Percentiles rank a stretch among this genome's conserved stretches.
Conservation (phyloP, 352 stramenopile species). For the Phytophthora citrophthora region DNA sequence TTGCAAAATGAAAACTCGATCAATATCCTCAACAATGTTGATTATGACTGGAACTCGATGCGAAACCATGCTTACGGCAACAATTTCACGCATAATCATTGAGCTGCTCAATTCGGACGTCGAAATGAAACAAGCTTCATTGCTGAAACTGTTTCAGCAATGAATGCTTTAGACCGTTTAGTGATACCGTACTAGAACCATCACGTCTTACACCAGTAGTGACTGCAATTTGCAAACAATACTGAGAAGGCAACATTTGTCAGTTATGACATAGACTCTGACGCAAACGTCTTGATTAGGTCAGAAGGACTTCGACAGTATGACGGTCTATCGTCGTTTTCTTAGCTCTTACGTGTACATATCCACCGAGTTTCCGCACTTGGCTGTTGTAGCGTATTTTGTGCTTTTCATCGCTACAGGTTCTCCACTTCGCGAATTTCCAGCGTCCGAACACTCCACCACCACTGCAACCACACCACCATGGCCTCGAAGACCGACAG, state of each 20-base stretch:
- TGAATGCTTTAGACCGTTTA: not conserved
- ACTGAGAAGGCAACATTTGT: too few relatives aligned
- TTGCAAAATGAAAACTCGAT: constrained; percentile 13
- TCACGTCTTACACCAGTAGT: too few relatives aligned
- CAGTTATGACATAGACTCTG: constrained; percentile 1
- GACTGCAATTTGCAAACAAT: too few relatives aligned
- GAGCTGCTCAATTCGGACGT: too few relatives aligned
- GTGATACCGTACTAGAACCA: not conserved
- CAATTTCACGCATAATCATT: too few relatives aligned
- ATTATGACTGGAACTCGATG: constrained; percentile 4
- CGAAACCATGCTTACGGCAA: constrained; percentile 4
- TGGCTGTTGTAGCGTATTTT: too few relatives aligned
- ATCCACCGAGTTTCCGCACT: not conserved
- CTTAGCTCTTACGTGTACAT: not conserved
- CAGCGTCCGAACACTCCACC: constrained; percentile 1
- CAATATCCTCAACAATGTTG: not conserved
- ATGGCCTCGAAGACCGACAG: constrained; percentile 23
- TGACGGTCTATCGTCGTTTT: not conserved
- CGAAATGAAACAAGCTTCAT: too few relatives aligned
- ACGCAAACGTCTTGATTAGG: constrained; percentile 25
- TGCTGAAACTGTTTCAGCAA: too few relatives aligned
- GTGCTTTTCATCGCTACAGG: not conserved
- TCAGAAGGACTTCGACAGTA: constrained; percentile 7
- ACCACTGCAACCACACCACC: not conserved
- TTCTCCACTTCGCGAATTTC: constrained; percentile 17